Evolutionary conservation across 441 rosid genomes (phyloP).

Genomic region (Lepidium campestre): DNA sequence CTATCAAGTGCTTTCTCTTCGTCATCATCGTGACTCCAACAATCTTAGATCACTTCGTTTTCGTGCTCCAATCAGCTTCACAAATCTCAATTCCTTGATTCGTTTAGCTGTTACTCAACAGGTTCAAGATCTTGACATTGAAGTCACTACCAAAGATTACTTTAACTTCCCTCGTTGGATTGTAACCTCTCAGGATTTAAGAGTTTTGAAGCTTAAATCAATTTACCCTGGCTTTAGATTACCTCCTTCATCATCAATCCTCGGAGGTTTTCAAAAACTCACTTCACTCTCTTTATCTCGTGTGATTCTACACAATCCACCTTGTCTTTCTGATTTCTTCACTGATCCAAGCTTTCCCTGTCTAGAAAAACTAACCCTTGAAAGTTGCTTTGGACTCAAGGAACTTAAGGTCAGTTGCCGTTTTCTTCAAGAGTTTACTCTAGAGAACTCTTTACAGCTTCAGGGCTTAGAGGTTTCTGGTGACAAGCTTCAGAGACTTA

Average conservation of each 20-base stretch:
- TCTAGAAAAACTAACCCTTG: slow-evolving; percentile 46
- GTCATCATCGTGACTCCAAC: slow-evolving; percentile 40
- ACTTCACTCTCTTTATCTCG: slow-evolving; percentile 51
- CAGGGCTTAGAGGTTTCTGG: slow-evolving; percentile 49
- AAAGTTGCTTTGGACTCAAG: slow-evolving; percentile 49
- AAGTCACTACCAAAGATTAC: slow-evolving; percentile 69
- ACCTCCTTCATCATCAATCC: slow-evolving; percentile 48
- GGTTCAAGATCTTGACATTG: slow-evolving; percentile 64
- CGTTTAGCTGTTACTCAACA: slow-evolving; percentile 61
- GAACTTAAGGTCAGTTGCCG: slow-evolving; percentile 50
- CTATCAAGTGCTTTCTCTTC: slow-evolving; percentile 30
- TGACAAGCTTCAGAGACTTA: slow-evolving; percentile 36
- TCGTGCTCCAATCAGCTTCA: slow-evolving; percentile 46
- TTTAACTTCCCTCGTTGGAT: slow-evolving; percentile 78
- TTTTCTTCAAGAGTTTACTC: slow-evolving; percentile 41
- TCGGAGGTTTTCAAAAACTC: slow-evolving; percentile 55
- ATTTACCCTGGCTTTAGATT: slow-evolving; percentile 60
- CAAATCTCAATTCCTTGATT: slow-evolving; percentile 57
- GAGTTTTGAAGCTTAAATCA: slow-evolving; percentile 50
- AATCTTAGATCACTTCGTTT: slow-evolving; percentile 59
- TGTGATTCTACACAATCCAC: slow-evolving; percentile 38
- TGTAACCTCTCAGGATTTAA: slow-evolving; percentile 43
- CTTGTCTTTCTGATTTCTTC: slow-evolving; percentile 52
- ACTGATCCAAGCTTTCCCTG: slow-evolving; percentile 59
- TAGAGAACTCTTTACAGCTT: slow-evolving; percentile 51